Conservation (phyloP, 257 asterid genomes). For the Gardenia jasminoides region DNA sequence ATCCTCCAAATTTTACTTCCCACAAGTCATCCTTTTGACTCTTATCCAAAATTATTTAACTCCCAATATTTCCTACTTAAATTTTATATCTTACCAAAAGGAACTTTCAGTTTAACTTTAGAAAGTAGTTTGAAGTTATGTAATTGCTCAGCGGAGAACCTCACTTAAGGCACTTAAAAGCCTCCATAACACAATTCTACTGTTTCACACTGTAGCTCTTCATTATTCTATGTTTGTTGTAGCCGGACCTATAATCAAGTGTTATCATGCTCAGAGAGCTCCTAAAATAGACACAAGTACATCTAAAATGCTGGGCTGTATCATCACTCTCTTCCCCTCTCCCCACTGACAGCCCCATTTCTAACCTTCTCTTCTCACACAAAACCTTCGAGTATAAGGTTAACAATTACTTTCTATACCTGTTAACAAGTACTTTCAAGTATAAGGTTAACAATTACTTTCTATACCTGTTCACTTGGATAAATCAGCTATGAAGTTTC, state of each 20-base stretch:
- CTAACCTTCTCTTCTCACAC: neutral
- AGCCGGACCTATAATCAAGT: neutral
- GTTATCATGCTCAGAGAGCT: neutral
- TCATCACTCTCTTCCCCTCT: neutral
- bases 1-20: neutral
- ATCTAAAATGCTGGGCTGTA: neutral
- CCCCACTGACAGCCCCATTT: neutral
- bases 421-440: too few relatives aligned
- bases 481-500: neutral
- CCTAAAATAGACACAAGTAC: neutral
- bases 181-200: neutral
- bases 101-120: neutral
- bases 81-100: too few relatives aligned
- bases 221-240: neutral
- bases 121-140: neutral
- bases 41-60: too few relatives aligned
- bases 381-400: neutral
- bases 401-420: neutral
- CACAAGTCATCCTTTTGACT: neutral
- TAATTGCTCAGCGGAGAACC: neutral
- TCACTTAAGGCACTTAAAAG: neutral
- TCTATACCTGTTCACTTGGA: neutral
- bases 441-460: neutral
- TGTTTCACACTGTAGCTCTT: neutral
- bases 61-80: neutral